These are phyloP conservation scores for Russula sp. DNA, from an alignment of 768 basidiomycete species.

Conservation along the genomic window DNA sequence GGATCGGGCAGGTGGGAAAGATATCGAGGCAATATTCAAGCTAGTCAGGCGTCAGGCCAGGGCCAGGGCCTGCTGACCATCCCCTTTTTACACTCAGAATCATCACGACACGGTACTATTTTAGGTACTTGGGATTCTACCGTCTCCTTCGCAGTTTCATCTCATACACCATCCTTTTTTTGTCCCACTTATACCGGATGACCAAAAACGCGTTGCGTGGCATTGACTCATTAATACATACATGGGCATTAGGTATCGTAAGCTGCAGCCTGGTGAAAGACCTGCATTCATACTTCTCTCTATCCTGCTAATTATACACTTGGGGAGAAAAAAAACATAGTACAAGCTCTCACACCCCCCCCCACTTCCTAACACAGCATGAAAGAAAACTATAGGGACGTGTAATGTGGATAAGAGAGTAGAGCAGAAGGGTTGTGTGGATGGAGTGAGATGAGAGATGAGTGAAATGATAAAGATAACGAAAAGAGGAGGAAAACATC, in stretches of 20 bases:
- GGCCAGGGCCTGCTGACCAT: too few species aligned
- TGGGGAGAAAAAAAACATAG: not conserved
- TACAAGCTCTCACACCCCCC: not conserved
- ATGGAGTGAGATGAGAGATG: not conserved
- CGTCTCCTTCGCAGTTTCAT: too few species aligned
- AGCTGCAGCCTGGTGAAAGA: not conserved
- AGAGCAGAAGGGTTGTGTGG: not conserved
- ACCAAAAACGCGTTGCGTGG: too few species aligned
- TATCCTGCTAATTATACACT: not conserved
- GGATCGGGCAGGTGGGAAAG: too few species aligned
- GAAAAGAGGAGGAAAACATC: not conserved
- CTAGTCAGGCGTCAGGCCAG: too few species aligned
- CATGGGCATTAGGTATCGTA: not conserved
- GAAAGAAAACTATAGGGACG: not conserved
- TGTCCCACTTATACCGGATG: too few species aligned
- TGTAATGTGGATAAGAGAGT: not conserved
- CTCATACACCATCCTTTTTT: too few species aligned
- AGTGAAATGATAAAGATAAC: conserved; percentile 17
- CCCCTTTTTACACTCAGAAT: too few species aligned
- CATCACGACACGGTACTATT: too few species aligned
- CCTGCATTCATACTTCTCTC: conserved; percentile 1
- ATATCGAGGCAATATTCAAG: too few species aligned
- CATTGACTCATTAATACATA: not conserved
- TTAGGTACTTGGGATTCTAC: too few species aligned
- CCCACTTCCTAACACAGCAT: not conserved